A percentile compares a stretch with the other conserved stretches of the same genome.
Conservation (phyloP, 441 rosid species). For the Brassica balearica region DNA sequence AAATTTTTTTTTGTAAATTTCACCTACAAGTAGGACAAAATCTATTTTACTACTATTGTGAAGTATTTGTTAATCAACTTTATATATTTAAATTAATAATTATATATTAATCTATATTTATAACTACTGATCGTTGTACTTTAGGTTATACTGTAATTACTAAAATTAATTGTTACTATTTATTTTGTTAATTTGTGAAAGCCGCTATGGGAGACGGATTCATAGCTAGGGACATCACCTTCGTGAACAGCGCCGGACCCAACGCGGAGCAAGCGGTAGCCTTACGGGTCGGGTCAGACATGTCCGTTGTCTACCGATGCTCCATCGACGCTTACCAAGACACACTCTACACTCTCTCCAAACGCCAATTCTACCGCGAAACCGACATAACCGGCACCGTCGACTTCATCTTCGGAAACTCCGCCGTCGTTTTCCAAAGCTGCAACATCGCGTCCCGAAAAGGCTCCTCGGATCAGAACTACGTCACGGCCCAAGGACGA, state of each 20-base stretch:
- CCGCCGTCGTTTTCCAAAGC: constrained; percentile 50
- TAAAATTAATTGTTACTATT: not conserved
- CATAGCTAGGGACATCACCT: constrained; percentile 51
- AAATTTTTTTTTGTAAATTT: no score
- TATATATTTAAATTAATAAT: not conserved
- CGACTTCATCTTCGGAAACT: constrained; percentile 52
- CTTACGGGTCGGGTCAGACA: constrained; percentile 49
- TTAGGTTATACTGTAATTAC: not conserved
- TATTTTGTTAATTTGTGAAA: constrained; percentile 10
- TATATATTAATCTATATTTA: not conserved
- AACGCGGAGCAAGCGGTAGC: constrained; percentile 52
- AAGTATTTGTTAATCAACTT: not conserved
- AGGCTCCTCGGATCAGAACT: constrained; percentile 33
- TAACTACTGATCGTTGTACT: not conserved
- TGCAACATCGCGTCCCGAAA: constrained; percentile 45
- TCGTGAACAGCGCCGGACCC: constrained; percentile 53
- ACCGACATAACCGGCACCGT: constrained; percentile 46
- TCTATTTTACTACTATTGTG: not conserved
- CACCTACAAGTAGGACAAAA: not conserved
- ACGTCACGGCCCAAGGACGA: constrained; percentile 51
- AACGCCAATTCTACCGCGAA: constrained; percentile 52
- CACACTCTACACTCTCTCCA: constrained; percentile 51
- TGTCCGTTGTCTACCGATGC: constrained; percentile 47
- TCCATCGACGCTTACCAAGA: constrained; percentile 50
- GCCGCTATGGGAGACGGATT: constrained; percentile 56